Percentiles rank a stretch among this genome's conserved stretches.
phyloP scores from a whole-genome alignment of 2,329 filamentous ascomycete species.

The Alternaria triticimaculans region DNA sequence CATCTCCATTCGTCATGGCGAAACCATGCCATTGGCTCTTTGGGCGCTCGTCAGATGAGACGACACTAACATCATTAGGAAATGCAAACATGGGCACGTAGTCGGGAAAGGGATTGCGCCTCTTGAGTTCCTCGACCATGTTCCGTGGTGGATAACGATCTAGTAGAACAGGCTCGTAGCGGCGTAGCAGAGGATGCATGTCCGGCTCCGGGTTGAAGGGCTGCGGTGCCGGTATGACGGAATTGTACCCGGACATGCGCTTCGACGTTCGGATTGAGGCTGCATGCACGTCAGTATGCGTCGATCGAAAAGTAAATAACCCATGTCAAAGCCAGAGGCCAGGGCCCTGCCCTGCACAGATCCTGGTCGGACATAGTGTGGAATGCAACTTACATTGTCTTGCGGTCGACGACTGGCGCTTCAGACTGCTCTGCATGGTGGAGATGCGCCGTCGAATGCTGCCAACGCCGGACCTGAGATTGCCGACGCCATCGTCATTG shows the following conservation, averaged over 20 bases:
- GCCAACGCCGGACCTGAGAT: slow-evolving; percentile 70
- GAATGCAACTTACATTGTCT: slow-evolving; percentile 69
- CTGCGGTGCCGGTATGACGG: slow-evolving; percentile 92
- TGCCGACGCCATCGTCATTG: slow-evolving; percentile 60
- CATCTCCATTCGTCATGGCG: slow-evolving; percentile 94
- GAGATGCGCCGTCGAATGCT: slow-evolving; percentile 93
- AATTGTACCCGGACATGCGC: slow-evolving; percentile 96
- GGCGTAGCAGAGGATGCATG: slow-evolving; percentile 93
- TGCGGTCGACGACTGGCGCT: slow-evolving; percentile 78
- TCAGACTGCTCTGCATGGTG: slow-evolving; percentile 89
- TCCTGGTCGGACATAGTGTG: background rate
- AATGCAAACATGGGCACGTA: slow-evolving; percentile 99
- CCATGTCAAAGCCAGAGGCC: slow-evolving; percentile 8
- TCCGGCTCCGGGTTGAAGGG: slow-evolving; percentile 87
- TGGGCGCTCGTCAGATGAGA: slow-evolving; percentile 91
- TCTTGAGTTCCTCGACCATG: slow-evolving; percentile 78
- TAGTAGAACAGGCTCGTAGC: slow-evolving; percentile 94
- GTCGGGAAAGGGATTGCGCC: slow-evolving; percentile 88
- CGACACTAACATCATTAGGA: slow-evolving; percentile 95
- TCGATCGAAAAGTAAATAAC: slow-evolving; percentile 30
- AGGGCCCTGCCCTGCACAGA: background rate
- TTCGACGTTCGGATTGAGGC: slow-evolving; percentile 80
- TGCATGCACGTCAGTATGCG: slow-evolving; percentile 35
- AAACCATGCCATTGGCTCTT: slow-evolving; percentile 99
- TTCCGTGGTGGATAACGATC: slow-evolving; percentile 90